Percentiles rank a stretch among this genome's conserved stretches.
Conservation (phyloP, 73 alveolate genomes). For the Paramecium bursaria region DNA sequence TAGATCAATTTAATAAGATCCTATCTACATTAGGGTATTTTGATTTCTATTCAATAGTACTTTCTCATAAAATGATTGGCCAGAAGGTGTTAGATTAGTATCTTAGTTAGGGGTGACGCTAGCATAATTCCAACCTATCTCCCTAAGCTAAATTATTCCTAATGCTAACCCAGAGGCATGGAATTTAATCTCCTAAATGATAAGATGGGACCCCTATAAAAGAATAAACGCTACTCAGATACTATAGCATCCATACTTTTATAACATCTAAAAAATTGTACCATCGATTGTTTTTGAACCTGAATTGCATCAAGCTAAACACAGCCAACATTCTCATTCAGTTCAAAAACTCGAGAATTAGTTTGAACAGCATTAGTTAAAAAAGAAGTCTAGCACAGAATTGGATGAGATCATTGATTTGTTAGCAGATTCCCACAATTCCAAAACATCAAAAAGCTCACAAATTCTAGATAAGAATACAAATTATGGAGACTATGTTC, state of each 20-base stretch:
- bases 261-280: constrained; percentile 21
- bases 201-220: constrained; percentile 95
- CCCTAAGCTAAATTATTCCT: constrained; percentile 77
- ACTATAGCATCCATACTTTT: constrained; percentile 87
- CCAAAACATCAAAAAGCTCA: background rate
- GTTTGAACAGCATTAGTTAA: background rate
- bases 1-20: constrained; percentile 91
- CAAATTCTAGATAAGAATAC: background rate
- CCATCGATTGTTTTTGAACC: constrained; percentile 20
- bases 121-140: constrained; percentile 83
- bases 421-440: background rate
- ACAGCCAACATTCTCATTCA: background rate
- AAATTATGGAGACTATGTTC: constrained; percentile 55
- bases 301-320: background rate
- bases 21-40: constrained; percentile 81
- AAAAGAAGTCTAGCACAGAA: constrained; percentile 15
- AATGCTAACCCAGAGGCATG: constrained; percentile 94
- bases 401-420: constrained; percentile 34
- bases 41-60: constrained; percentile 73
- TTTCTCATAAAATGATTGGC: constrained; percentile 89
- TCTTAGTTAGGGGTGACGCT: constrained; percentile 82
- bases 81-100: constrained; percentile 94
- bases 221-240: constrained; percentile 95
- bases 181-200: constrained; percentile 86
- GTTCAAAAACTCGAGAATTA: constrained; percentile 5